Conservation (phyloP, 2,329 filamentous ascomycete genomes). For the Pseudopyricularia javanii region DNA sequence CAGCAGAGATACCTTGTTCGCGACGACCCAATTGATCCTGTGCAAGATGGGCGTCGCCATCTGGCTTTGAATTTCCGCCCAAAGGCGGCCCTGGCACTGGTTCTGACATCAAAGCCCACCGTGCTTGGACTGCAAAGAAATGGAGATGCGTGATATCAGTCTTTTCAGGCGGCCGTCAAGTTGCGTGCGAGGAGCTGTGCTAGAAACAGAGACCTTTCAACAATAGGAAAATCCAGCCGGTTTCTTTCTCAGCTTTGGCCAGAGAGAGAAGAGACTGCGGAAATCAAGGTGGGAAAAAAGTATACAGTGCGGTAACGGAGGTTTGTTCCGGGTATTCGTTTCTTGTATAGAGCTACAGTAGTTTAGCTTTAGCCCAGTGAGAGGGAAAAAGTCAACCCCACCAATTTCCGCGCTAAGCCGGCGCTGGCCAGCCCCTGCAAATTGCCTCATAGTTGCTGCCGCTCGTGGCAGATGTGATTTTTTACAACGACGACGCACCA, state of each 20-base stretch:
- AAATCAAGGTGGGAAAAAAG: too few relatives aligned
- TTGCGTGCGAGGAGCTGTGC: not conserved
- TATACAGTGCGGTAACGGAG: too few relatives aligned
- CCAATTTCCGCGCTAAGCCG: not conserved
- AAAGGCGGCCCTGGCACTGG: not conserved
- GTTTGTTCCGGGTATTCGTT: too few relatives aligned
- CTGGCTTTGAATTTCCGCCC: not conserved
- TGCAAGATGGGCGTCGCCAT: not conserved
- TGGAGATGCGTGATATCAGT: slow-evolving; percentile 37
- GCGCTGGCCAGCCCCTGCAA: not conserved
- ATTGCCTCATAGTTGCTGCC: not conserved
- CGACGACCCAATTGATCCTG: slow-evolving; percentile 4
- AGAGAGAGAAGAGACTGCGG: too few relatives aligned
- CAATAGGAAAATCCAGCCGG: too few relatives aligned
- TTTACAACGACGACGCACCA: not conserved
- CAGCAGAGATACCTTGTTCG: slow-evolving; percentile 6
- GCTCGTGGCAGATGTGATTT: not conserved
- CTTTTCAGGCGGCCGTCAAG: slow-evolving; percentile 19
- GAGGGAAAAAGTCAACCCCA: not conserved
- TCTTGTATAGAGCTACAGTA: too few relatives aligned
- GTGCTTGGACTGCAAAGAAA: slow-evolving; percentile 38
- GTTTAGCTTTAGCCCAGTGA: not conserved
- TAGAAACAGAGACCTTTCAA: too few relatives aligned
- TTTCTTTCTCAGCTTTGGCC: too few relatives aligned
- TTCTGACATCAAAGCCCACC: slow-evolving; percentile 15